A percentile compares a stretch with the other conserved stretches of the same genome.
These are phyloP conservation scores for Bromus sterilis DNA, from an alignment of 176 grass and related monocot species.

Conservation along the genomic window DNA sequence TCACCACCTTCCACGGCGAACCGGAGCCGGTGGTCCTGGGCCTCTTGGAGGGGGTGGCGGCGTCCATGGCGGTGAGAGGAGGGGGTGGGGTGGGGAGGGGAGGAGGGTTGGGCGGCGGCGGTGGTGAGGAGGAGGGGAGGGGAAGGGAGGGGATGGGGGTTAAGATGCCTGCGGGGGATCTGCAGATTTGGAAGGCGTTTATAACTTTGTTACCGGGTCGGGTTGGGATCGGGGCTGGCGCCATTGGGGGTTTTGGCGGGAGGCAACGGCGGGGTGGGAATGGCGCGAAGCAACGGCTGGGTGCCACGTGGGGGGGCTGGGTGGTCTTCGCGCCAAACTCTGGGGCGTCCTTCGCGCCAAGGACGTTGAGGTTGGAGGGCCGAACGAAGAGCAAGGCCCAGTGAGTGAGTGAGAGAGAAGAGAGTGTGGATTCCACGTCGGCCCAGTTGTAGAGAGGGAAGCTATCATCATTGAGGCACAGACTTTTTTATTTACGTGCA, in stretches of 20 bases:
- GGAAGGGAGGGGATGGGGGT: not conserved
- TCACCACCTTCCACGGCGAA: conserved; percentile 6
- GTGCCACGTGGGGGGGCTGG: not conserved
- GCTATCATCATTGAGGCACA: too few species aligned
- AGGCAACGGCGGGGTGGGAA: not conserved
- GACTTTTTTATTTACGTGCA: too few species aligned
- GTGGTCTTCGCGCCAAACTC: not conserved
- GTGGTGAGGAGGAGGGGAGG: not conserved
- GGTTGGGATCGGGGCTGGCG: conserved; percentile 12
- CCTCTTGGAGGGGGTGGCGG: conserved; percentile 18
- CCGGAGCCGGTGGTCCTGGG: not conserved
- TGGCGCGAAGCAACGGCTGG: not conserved
- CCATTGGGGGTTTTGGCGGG: not conserved
- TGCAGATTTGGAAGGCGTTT: not conserved
- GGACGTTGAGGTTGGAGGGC: not conserved
- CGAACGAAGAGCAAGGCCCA: not conserved
- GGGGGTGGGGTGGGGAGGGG: not conserved
- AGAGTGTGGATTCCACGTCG: too few species aligned
- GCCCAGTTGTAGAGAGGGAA: too few species aligned
- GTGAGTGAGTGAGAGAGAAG: too few species aligned
- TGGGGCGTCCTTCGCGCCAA: not conserved
- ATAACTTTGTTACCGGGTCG: not conserved
- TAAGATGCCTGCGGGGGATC: too few species aligned
- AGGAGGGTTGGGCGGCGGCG: not conserved
- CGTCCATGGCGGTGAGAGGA: not conserved